Conservation (phyloP, 1,284 basidiomycete species). For the Violaceomyces palustris region DNA sequence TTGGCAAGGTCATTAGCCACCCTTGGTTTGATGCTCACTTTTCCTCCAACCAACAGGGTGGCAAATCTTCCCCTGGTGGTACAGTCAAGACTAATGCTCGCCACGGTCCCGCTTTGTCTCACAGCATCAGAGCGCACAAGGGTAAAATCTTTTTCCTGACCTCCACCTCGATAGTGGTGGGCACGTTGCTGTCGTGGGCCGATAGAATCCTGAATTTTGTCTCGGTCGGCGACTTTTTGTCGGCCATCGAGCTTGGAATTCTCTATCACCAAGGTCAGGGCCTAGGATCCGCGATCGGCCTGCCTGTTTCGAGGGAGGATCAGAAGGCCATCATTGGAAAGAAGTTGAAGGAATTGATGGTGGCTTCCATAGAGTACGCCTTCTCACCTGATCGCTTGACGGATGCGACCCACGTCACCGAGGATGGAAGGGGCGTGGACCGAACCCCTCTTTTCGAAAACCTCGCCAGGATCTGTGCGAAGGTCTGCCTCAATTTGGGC, state of each 20-base stretch:
- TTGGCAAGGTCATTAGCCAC: too few relatives aligned
- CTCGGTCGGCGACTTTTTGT: constrained; percentile 78
- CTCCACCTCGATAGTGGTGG: constrained; percentile 65
- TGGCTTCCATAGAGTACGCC: constrained; percentile 77
- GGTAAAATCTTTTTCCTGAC: constrained; percentile 80
- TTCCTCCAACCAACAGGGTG: too few relatives aligned
- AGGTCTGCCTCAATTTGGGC: constrained; percentile 73
- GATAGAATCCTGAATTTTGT: constrained; percentile 82
- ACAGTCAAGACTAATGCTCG: not conserved
- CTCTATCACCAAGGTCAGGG: constrained; percentile 77
- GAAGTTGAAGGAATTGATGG: constrained; percentile 76
- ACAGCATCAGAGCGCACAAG: constrained; percentile 73
- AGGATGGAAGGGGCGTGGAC: constrained; percentile 84
- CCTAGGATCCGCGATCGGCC: constrained; percentile 78
- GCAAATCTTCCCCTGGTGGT: not conserved
- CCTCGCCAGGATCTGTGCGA: constrained; percentile 73
- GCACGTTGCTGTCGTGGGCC: constrained; percentile 88
- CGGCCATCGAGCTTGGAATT: constrained; percentile 79
- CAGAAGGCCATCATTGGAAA: constrained; percentile 67
- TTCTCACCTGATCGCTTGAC: constrained; percentile 91
- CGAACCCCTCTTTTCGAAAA: constrained; percentile 83
- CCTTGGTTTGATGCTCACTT: too few relatives aligned
- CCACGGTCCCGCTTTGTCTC: constrained; percentile 56
- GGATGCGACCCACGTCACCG: constrained; percentile 75
- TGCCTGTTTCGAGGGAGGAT: constrained; percentile 65